Base-by-base conservation (phyloP, 2,329 filamentous ascomycete species). In the Aspergillus latus region DNA sequence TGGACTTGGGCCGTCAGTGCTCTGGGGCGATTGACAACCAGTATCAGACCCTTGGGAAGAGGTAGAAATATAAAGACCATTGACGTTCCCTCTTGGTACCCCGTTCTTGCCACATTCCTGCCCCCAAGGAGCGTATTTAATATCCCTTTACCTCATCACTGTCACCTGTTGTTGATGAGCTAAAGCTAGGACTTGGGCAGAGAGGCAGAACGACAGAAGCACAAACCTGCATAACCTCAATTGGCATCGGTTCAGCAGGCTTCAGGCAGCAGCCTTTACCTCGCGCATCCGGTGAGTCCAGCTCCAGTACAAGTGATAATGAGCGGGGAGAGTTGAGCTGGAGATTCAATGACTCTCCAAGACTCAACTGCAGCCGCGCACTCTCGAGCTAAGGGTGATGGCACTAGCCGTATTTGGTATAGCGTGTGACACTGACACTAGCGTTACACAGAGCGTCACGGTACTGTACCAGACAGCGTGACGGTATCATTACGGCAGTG, bases 401-500 rank as follows among this genome's bases (percentile, higher is more conserved):
- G 42, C 15, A 29, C 58, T 60, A 57, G 37, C 54, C 30, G 3
- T 4, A 32, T 28, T 36, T 1, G 51, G 57, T 16, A 36, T 60
- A 61, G 55, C 15, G 50, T 36, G 59, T 63, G 57, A 58, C 57
- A 59, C 55, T 59, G 56, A 59, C 57, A 54, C 47, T 36, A 36
- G 49, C 21, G 44, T 50, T 45, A 28, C 49, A 52, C 48, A 52
- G 45, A 21, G 53, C 46, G 13, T 45, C 37, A 44, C 36, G 5
- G 15, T 50, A 49, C 42, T 11, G 61, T 63, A 59, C 43, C 32
- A 32, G 39, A 47, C 42, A 13, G 13, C 30, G 40, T 52, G 56
- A 61, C 57, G 37, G 36, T 57, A 52, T 42, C 49, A n/a, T 49
- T 45, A 57, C 45, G 26, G 15, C 39, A 49, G 52, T 54, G 52